A percentile compares a stretch with the other conserved stretches of the same genome.
Evolutionary conservation across 352 stramenopile genomes (phyloP).

Genomic region (Phytophthora macrochlamydospora): DNA sequence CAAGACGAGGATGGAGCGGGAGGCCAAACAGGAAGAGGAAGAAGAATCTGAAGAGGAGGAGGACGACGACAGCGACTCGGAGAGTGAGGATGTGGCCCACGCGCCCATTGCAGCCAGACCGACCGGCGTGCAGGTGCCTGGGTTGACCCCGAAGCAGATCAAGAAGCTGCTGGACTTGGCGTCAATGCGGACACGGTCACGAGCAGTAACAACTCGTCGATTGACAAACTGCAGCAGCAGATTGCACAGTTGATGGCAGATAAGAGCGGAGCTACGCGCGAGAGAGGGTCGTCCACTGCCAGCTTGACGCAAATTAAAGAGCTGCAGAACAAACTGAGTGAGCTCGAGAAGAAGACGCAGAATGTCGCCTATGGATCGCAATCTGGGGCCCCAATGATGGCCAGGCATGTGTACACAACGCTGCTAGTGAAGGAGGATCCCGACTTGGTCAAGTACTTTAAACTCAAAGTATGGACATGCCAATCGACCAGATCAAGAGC

Average conservation of each 20-base stretch:
- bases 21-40: constrained; percentile 59
- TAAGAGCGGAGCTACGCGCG: constrained; percentile 22
- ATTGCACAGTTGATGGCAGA: constrained; percentile 75
- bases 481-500: constrained; percentile 73
- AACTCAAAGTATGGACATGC: constrained; percentile 84
- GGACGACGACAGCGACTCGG: constrained; percentile 72
- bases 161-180: constrained; percentile 74
- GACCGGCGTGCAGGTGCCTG: constrained; percentile 47
- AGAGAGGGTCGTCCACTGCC: constrained; percentile 42
- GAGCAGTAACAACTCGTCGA: constrained; percentile 27
- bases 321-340: constrained; percentile 72
- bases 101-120: constrained; percentile 22
- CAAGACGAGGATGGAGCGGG: constrained; percentile 62
- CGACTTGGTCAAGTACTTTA: constrained; percentile 83
- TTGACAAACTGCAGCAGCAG: constrained; percentile 75
- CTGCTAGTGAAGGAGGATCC: constrained; percentile 77
- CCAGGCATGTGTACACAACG: constrained; percentile 51
- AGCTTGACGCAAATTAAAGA: constrained; percentile 82
- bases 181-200: constrained; percentile 55
- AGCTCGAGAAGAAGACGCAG: constrained; percentile 79
- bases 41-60: constrained; percentile 27
- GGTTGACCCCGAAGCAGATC: constrained; percentile 65
- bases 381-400: constrained; percentile 12
- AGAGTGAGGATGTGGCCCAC: constrained; percentile 57
- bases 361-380: constrained; percentile 42